Evolutionary conservation across 1,284 basidiomycete genomes (phyloP).

Genomic region (Ceratobasidium sp.): DNA sequence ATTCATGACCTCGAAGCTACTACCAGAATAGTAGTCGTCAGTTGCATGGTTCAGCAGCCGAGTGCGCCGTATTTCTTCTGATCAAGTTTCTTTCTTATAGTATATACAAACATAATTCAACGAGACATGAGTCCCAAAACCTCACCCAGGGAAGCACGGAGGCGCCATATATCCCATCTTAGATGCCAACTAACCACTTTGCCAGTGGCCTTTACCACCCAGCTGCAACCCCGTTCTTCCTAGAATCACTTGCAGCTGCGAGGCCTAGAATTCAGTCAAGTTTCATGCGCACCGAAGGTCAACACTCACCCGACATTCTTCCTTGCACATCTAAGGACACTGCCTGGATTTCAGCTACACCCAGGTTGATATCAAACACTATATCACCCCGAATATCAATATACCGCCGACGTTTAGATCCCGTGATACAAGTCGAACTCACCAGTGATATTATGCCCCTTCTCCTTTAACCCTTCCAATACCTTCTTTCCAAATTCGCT

Average conservation of each 20-base stretch:
- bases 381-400: slow-evolving; percentile 38
- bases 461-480: slow-evolving; percentile 67
- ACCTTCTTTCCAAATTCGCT: slow-evolving; percentile 68
- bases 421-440: slow-evolving; percentile 50
- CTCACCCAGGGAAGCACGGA: too few relatives aligned
- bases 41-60: too few relatives aligned
- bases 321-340: slow-evolving; percentile 68
- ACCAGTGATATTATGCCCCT: slow-evolving; percentile 84
- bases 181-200: too few relatives aligned
- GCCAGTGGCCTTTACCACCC: slow-evolving; percentile 68
- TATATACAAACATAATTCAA: too few relatives aligned
- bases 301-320: slow-evolving; percentile 69
- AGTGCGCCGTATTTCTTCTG: too few relatives aligned
- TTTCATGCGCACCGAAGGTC: not conserved
- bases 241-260: slow-evolving; percentile 83
- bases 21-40: too few relatives aligned
- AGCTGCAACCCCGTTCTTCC: slow-evolving; percentile 85
- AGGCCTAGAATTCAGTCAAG: slow-evolving; percentile 37
- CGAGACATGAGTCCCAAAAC: too few relatives aligned
- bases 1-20: too few relatives aligned
- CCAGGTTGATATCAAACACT: slow-evolving; percentile 68
- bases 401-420: not conserved
- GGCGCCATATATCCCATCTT: too few relatives aligned
- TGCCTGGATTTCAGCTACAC: slow-evolving; percentile 80
- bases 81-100: too few relatives aligned